Evolutionary conservation across 768 basidiomycete species (phyloP), one percentile per base, ranked within the genome.

Genomic region (Nidularia sp.): DNA sequence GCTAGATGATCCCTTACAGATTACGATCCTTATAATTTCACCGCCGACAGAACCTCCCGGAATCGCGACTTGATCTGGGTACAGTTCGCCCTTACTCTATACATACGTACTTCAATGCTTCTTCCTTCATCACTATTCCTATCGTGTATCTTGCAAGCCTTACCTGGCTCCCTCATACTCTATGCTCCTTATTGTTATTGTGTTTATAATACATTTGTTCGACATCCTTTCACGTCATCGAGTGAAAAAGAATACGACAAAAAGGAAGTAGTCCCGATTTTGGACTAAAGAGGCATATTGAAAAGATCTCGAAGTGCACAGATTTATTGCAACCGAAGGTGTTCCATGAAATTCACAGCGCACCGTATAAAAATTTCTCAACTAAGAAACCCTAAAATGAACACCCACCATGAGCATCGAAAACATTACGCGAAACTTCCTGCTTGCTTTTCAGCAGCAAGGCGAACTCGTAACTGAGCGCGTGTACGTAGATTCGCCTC

Each of bases 401-500:
- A 18, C 18, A 18, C 18, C 18, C 18, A 18, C 18, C 18, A 18
- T 18, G 22, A 13, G 9, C 9, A 12, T 8, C 8, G 8, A 45
- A 41, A 50, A 39, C 12, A n/a, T 29, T 7, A 50, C 33, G 12
- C n/a, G 9, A 44, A 6, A 10, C 25, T 31, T 13, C 10, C 25
- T 52, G 12, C 45, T 48, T 65, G 64, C 60, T 72, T 78, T 53
- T 71, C 77, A 18, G 74, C 74, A 18, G 74, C 74, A 25, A 83
- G 71, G 34, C 76, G 74, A 25, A 72, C 70, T 25, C 71, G 76
- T 56, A 83, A 57, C 53, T 70, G 77, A 39, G 78, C 76, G 58
- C 76, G 76, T 48, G 63, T 65, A 48, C 80, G 76, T 56, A 83
- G 66, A 51, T 66, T 68, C 46, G 68, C 70, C 57, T 84, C 81